Percentiles rank a stretch among this genome's conserved stretches.
Evolutionary conservation across 257 asterid genomes (phyloP).

Genomic region (Capsicum baccatum): DNA sequence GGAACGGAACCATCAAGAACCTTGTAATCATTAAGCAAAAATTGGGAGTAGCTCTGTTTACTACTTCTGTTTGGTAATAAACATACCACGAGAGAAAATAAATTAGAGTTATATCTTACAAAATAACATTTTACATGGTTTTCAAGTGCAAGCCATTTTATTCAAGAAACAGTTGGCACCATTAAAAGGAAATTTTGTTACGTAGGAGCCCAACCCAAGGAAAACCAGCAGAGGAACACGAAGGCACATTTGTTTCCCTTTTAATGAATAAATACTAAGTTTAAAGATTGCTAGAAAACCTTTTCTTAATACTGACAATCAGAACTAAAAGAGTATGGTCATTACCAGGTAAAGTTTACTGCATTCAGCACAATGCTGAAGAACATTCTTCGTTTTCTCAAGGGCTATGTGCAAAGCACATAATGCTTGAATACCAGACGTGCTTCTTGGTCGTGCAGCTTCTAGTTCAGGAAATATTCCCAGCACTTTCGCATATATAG

Average conservation of each 20-base stretch:
- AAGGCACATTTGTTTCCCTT: not conserved
- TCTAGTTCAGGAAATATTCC: constrained; percentile 91
- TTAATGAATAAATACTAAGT: not conserved
- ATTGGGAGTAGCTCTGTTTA: not conserved
- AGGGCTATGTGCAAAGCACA: constrained; percentile 98
- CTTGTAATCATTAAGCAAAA: not conserved
- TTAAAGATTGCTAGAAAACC: not conserved
- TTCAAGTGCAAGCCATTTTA: not conserved
- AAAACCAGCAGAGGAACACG: not conserved
- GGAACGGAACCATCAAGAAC: not conserved
- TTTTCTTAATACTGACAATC: constrained; percentile 16
- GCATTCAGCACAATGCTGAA: constrained; percentile 93
- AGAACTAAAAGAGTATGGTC: not conserved
- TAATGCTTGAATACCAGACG: constrained; percentile 97
- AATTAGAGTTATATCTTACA: not conserved
- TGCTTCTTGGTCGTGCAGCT: constrained; percentile 97
- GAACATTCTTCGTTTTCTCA: constrained; percentile 92
- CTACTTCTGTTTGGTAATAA: constrained; percentile 14
- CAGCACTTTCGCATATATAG: constrained; percentile 75
- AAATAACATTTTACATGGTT: not conserved
- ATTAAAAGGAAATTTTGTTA: not conserved
- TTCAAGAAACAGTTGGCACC: not conserved
- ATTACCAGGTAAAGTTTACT: constrained; percentile 98
- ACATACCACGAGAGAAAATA: constrained; percentile 20
- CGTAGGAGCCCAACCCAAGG: not conserved